Evolutionary conservation across 2,329 filamentous ascomycete genomes (phyloP).

Genomic region (Fusarium musae): DNA sequence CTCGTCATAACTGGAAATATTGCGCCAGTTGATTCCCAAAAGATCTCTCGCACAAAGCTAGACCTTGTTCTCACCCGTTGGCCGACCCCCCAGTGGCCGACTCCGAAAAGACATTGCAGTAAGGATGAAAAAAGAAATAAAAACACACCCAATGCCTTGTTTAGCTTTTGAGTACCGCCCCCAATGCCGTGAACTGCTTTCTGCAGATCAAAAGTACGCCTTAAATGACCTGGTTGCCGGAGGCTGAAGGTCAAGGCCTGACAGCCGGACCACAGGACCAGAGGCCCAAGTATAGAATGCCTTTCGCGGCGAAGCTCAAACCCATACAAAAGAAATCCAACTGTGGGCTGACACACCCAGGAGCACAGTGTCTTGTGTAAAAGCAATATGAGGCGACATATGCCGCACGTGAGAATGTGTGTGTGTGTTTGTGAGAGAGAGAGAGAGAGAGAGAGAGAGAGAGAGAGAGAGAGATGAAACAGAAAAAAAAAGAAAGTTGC

Average conservation of each 20-base stretch:
- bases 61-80: background rate
- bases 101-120: background rate
- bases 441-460: background rate
- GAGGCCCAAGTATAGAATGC: background rate
- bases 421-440: background rate
- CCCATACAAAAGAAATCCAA: conserved; percentile 31
- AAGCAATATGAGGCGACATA: conserved; percentile 3
- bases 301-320: conserved; percentile 13
- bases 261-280: background rate
- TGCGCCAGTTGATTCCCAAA: conserved; percentile 24
- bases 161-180: conserved; percentile 31
- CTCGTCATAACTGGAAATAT: conserved; percentile 30
- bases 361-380: background rate
- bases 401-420: conserved; percentile 1
- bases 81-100: background rate
- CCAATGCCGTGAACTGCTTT: conserved; percentile 31
- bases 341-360: background rate
- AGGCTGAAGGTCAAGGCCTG: background rate
- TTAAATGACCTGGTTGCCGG: conserved; percentile 7
- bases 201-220: conserved; percentile 26
- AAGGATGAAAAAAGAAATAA: background rate
- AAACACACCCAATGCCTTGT: conserved; percentile 32
- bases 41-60: background rate
- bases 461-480: conserved; percentile 12
- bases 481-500: conserved; percentile 3